Conservation (phyloP, 2,329 filamentous ascomycete genomes). For the Trichophyton rubrum region DNA sequence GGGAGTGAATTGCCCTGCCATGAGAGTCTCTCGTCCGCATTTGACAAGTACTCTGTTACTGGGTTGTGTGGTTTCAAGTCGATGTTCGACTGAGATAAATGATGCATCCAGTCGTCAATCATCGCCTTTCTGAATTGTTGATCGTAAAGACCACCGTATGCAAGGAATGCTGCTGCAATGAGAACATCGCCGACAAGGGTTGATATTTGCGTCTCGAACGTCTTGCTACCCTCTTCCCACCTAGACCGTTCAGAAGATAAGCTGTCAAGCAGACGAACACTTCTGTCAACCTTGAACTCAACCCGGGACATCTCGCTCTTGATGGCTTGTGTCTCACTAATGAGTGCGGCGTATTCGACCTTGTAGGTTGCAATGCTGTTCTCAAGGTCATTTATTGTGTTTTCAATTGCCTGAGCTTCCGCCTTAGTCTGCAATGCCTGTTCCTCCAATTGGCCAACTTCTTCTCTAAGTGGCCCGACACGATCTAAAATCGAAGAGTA, state of each 20-base stretch:
- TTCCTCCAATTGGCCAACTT: slow-evolving; percentile 77
- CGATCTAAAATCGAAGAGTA: slow-evolving; percentile 96
- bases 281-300: slow-evolving; percentile 95
- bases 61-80: slow-evolving; percentile 88
- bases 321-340: slow-evolving; percentile 94
- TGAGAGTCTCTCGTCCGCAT: slow-evolving; percentile 81
- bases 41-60: slow-evolving; percentile 90
- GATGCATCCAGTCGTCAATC: slow-evolving; percentile 94
- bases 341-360: slow-evolving; percentile 85
- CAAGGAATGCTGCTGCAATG: slow-evolving; percentile 91
- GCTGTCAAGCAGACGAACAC: slow-evolving; percentile 85
- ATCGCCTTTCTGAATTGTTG: slow-evolving; percentile 96
- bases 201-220: slow-evolving; percentile 94
- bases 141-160: slow-evolving; percentile 93
- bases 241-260: slow-evolving; percentile 82
- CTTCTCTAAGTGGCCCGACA: slow-evolving; percentile 81
- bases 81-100: slow-evolving; percentile 85
- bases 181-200: slow-evolving; percentile 93
- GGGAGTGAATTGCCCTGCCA: slow-evolving; percentile 93
- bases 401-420: slow-evolving; percentile 80
- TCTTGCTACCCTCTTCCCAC: slow-evolving; percentile 96
- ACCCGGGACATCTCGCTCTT: slow-evolving; percentile 93
- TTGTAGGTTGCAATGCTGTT: slow-evolving; percentile 90
- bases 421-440: slow-evolving; percentile 85
- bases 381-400: slow-evolving; percentile 73